Base-by-base conservation (phyloP, 768 basidiomycete species). In the Agrocybe praecox region DNA sequence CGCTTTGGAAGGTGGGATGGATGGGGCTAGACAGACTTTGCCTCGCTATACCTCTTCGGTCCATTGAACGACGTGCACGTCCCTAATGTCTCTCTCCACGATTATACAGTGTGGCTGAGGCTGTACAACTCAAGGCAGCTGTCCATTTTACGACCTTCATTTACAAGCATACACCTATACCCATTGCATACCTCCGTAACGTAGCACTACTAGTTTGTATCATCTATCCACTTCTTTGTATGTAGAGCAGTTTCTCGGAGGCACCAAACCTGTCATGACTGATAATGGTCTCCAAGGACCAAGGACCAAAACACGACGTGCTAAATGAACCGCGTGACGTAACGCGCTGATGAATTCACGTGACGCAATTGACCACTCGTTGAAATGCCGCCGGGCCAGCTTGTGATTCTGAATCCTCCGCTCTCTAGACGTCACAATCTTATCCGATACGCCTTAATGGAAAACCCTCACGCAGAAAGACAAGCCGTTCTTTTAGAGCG, bases 391-490 rank as follows among this genome's bases (percentile, higher is more conserved):
- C n/a, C n/a, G n/a, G n/a, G n/a, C n/a, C n/a, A n/a, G n/a, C n/a
- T n/a, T n/a, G n/a, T n/a, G n/a, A n/a, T n/a, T n/a, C n/a, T n/a
- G n/a, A n/a, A n/a, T n/a, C n/a, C n/a, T n/a, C n/a, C n/a, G n/a
- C n/a, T 40, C n/a, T 40, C 12, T 5, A 40, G 12, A 40, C 12
- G 14, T 40, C 12, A 5, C 6, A 6, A n/a, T 40, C 14, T 5
- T n/a, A 6, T 40, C 36, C 14, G 5, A 14, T 14, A 6, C 14
- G 14, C 36, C n/a, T 40, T 12, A n/a, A 96, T 97, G 95, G 94
- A 97, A 74, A 96, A 96, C 70, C 95, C 95, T 19, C 94, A 98
- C 64, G 92, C 92, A 49, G 94, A 96, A 72, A 82, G 91, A 43
- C 95, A 98, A 69, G 93, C 92, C 29, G 87, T 95, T 46, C 82